Conservation (phyloP, 805 yeast species). For the Teunomyces aglyptinius region DNA sequence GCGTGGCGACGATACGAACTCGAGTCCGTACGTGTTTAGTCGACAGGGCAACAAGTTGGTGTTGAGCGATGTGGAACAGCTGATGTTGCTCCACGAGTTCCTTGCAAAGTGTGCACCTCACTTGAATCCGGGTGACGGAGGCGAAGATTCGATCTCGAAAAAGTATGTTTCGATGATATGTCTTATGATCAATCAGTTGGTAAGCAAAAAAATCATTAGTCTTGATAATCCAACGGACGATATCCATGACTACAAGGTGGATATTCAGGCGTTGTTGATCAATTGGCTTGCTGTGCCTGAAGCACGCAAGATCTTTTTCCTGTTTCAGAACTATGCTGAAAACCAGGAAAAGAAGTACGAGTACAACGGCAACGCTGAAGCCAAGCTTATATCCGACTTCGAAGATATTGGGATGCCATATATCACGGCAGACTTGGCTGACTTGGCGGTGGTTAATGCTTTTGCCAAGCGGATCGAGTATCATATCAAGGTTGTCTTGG, state of each 20-base stretch:
- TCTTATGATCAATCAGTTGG: conserved; percentile 56
- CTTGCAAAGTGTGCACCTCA: conserved; percentile 48
- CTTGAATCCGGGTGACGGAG: conserved; percentile 30
- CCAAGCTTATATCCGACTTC: conserved; percentile 12
- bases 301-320: conserved; percentile 58
- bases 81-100: conserved; percentile 70
- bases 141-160: conserved; percentile 35
- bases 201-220: conserved; percentile 43
- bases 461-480: conserved; percentile 13
- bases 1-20: conserved; percentile 45
- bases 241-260: conserved; percentile 54
- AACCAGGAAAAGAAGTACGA: conserved; percentile 4
- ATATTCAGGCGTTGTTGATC: conserved; percentile 57
- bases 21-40: conserved; percentile 43
- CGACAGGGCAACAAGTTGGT: conserved; percentile 51
- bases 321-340: conserved; percentile 17
- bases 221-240: conserved; percentile 28
- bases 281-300: conserved; percentile 68
- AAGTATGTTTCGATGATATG: conserved; percentile 55
- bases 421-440: conserved; percentile 18
- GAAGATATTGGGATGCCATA: conserved; percentile 12
- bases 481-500: conserved; percentile 10
- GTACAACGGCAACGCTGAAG: neutral
- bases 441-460: conserved; percentile 12
- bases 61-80: conserved; percentile 57